Base-by-base conservation (phyloP, 192 early-diverging fungal species). In the Linnemannia exigua region DNA sequence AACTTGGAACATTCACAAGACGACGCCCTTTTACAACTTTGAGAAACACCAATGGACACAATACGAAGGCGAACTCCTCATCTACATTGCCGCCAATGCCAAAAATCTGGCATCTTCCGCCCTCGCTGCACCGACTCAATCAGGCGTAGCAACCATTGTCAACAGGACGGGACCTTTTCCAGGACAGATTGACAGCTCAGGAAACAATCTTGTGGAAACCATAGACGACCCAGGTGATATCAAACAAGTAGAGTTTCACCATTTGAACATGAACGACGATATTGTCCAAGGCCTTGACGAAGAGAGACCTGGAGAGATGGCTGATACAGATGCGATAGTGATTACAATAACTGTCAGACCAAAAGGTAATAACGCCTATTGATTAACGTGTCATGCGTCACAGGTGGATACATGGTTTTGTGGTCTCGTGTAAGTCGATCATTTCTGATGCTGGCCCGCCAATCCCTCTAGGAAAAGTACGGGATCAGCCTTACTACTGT, bases 1-100 rank as follows among this genome's bases (percentile, higher is more conserved):
- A 70, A 80, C 84, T 15, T 86, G 84, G 84, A 86, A 46, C 36
- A 72, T 80, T 22, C 63, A 80, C 75, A 86, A 77, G 46, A 80
- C 84, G 3, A 86, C 84, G 1, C 84, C 84, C 0, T 86, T 86
- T 51, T 86, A 72, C 58, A 46, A 54, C 70, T 80, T 72, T 51
- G 37, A 77, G n/a, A 11, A 33, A n/a, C 16, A 3, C 11, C 78
- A 86, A 28, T 69, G 31, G 37, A 16, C 25, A 9, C 68, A 19
- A 1, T 86, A 86, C 48, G 74, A 79, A 33, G n/a, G n/a, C 15
- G 84, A 86, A 31, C 84, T 86, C 28, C 46, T 79, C 36, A 67
- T 54, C 20, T 76, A 75, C 41, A 80, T 86, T 15, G 84, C 67
- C 9, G 84, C 84, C 36, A 79, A 86, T 17, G 77, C 84, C 36